Evolutionary conservation across 208 protist genomes (phyloP), one percentile per base, ranked within the genome.

Genomic region (Vickermania ingenoplastis): DNA sequence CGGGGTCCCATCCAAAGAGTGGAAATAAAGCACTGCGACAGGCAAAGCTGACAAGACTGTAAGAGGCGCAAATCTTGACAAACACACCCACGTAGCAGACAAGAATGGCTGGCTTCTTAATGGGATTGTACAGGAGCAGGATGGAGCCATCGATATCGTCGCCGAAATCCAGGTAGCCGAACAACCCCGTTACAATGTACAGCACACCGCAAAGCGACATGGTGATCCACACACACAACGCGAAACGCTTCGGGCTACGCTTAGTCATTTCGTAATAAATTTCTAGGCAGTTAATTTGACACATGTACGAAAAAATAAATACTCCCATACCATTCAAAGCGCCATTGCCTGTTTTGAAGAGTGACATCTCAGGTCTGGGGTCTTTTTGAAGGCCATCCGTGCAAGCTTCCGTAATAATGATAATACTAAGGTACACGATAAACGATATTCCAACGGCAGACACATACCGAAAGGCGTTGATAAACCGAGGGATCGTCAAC

Each of bases 81-180:
- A 57, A 25, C 28, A 79, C 41, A 7, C 59, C 63, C 49, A 79
- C 14, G 60, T 64, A 73, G 17, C 59, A 30, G 24, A 69, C 28
- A 3, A 56, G 59, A 23, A 73, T 65, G 13, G 61, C 28, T 5
- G 31, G 30, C 23, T 75, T 57, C n/a, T 69, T 11, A 11, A 45
- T 5, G n/a, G 73, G 71, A 53, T 58, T 51, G 57, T 75, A 75
- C 49, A 71, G 30, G 11, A 41, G 45, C 21, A 80, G 57, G 26
- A 77, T 25, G 41, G 66, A 67, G 25, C 21, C 21, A 25, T 54
- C 3, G 11, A 54, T 5, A 54, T 65, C 17, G 68, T 0, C 56
- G 45, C 75, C 76, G 61, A 89, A 86, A 51, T 89, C 81, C 3
- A 78, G 27, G 65, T 87, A 89, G 25, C 84, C 78, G 31, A 87